A percentile compares a stretch with the other conserved stretches of the same genome.
Conservation (phyloP, 768 basidiomycete genomes). For the Calocybe cyanea region DNA sequence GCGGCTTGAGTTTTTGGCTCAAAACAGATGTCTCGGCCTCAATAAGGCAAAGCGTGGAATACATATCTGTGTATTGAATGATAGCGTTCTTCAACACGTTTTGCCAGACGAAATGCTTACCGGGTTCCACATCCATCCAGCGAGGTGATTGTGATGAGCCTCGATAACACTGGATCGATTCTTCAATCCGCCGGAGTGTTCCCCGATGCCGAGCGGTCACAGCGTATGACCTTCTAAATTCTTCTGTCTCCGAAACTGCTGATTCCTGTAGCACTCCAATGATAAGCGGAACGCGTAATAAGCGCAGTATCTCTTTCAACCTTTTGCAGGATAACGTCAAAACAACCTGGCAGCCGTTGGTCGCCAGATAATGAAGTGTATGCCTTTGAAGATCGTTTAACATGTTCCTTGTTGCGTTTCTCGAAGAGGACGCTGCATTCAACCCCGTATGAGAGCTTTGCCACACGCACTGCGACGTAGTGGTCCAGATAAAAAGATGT, state of each 20-base stretch:
- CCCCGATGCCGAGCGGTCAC: not conserved
- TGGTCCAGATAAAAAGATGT: conserved; percentile 19
- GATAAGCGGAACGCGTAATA: not conserved
- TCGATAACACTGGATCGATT: conserved; percentile 19
- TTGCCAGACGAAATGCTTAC: conserved; percentile 10
- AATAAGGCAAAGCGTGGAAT: conserved; percentile 14
- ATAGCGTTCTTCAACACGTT: not conserved
- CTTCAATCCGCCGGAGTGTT: not conserved
- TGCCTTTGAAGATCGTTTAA: not conserved
- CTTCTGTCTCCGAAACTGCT: conserved; percentile 23
- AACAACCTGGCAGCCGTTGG: conserved; percentile 13
- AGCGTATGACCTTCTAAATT: conserved; percentile 14
- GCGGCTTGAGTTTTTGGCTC: not conserved
- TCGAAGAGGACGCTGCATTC: not conserved
- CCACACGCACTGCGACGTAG: conserved; percentile 14
- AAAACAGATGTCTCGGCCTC: conserved; percentile 6
- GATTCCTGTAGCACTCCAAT: conserved; percentile 29
- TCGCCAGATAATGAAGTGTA: conserved; percentile 2
- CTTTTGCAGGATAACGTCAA: conserved; percentile 24
- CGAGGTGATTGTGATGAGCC: conserved; percentile 14
- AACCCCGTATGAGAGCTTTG: conserved; percentile 14
- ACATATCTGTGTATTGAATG: conserved; percentile 13
- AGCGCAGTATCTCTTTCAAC: conserved; percentile 3
- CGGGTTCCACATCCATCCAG: conserved; percentile 22
- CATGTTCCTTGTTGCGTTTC: conserved; percentile 10